A percentile compares a stretch with the other conserved stretches of the same genome.
These are phyloP conservation scores for Fomes fomentarius DNA, from an alignment of 1,284 basidiomycete genomes.

Conservation along the genomic window DNA sequence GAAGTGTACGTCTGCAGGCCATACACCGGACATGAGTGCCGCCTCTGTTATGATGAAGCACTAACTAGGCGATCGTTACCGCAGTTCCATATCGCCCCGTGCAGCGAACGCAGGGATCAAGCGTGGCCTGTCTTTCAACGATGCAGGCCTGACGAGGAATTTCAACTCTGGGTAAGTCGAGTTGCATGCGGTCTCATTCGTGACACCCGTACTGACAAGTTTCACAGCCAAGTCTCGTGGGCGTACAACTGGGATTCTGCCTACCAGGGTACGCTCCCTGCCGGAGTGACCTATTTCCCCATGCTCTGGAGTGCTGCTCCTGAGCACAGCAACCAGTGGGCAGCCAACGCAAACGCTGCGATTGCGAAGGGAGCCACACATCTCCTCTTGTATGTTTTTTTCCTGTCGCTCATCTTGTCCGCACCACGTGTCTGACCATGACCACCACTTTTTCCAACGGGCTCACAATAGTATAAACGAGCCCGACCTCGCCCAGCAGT, in stretches of 20 bases:
- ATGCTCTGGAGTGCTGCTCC: slow-evolving; percentile 33
- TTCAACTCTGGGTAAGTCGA: slow-evolving; percentile 30
- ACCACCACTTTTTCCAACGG: neutral
- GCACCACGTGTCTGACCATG: neutral
- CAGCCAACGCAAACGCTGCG: slow-evolving; percentile 32
- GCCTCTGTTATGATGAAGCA: too few species aligned
- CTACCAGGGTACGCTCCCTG: slow-evolving; percentile 26
- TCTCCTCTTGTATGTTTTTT: slow-evolving; percentile 31
- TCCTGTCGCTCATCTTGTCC: neutral
- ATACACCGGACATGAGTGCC: neutral
- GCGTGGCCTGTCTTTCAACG: slow-evolving; percentile 36
- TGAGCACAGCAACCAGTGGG: slow-evolving; percentile 29
- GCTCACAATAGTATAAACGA: slow-evolving; percentile 35
- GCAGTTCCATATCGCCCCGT: neutral
- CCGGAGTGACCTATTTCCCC: slow-evolving; percentile 29
- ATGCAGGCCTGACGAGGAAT: slow-evolving; percentile 24
- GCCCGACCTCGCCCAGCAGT: slow-evolving; percentile 35
- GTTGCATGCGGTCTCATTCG: too few species aligned
- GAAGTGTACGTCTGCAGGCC: neutral
- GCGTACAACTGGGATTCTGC: slow-evolving; percentile 35
- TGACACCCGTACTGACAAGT: neutral
- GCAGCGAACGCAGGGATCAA: slow-evolving; percentile 22
- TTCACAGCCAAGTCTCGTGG: slow-evolving; percentile 26
- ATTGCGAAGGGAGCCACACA: slow-evolving; percentile 34
- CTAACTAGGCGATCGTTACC: neutral